Percentiles rank a stretch among this genome's conserved stretches.
These are phyloP conservation scores for Castanea crenata DNA, from an alignment of 306 rosid genomes.

Conservation along the genomic window DNA sequence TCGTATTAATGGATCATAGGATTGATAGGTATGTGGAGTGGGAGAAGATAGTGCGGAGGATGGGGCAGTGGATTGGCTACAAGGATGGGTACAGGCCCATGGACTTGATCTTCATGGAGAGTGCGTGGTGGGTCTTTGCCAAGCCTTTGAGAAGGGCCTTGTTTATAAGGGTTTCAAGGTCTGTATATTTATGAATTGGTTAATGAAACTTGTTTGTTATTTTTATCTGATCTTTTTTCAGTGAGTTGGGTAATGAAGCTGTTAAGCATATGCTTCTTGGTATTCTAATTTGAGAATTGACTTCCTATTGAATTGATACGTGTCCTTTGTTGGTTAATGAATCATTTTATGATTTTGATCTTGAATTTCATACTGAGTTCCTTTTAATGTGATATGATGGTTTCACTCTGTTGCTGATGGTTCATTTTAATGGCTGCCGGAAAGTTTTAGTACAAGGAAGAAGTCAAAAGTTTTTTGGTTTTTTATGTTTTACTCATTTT, in stretches of 20 bases:
- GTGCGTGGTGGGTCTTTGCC: conserved; percentile 87
- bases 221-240: no score
- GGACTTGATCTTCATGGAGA: conserved; percentile 91
- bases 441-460: neutral
- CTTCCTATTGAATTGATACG: neutral
- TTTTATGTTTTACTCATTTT: no score
- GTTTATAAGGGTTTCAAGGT: conserved; percentile 96
- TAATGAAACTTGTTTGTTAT: no score
- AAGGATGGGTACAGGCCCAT: conserved; percentile 78
- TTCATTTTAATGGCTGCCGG: neutral
- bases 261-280: neutral
- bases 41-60: conserved; percentile 61
- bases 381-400: neutral
- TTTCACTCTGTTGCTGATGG: neutral
- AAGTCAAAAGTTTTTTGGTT: neutral
- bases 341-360: neutral
- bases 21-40: conserved; percentile 59
- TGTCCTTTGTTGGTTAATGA: neutral
- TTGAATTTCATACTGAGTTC: neutral
- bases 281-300: neutral
- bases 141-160: conserved; percentile 64
- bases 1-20: no score
- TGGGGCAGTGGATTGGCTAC: conserved; percentile 93
- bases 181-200: no score
- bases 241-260: no score